Percentiles rank a stretch among this genome's conserved stretches.
phyloP scores from a whole-genome alignment of 441 rosid species.

The Codiaeum variegatum region DNA sequence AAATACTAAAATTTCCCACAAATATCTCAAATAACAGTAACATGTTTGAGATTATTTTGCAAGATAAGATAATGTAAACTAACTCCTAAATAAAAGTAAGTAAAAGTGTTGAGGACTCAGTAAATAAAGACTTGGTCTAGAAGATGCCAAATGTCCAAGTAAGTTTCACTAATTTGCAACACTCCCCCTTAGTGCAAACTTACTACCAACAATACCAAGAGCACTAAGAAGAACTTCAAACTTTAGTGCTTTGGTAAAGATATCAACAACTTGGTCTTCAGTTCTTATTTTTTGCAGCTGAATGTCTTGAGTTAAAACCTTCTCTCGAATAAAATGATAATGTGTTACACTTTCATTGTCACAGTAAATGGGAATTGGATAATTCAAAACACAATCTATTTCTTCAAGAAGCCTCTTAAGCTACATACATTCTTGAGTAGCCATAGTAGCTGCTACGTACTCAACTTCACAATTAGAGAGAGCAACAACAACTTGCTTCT shows the following conservation, averaged over 20 bases:
- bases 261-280: not conserved
- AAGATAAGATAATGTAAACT: too few relatives aligned
- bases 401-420: not conserved
- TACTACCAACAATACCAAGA: not conserved
- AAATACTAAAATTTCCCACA: too few relatives aligned
- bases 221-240: not conserved
- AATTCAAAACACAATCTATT: not conserved
- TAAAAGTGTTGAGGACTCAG: too few relatives aligned
- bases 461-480: not conserved
- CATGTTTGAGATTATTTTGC: too few relatives aligned
- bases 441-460: not conserved
- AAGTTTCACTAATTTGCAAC: not conserved
- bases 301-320: not conserved
- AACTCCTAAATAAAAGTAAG: too few relatives aligned
- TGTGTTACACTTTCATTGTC: not conserved
- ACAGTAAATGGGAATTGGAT: not conserved
- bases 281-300: not conserved
- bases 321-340: not conserved
- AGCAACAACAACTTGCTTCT: not conserved
- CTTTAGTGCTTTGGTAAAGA: not conserved
- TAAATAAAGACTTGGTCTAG: too few relatives aligned
- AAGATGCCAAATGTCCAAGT: not conserved
- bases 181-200: not conserved
- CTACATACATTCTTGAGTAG: conserved; percentile 3
- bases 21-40: too few relatives aligned